Conservation (phyloP, 2,329 filamentous ascomycete genomes). For the Pseudopyrenochaeta lycopersici region DNA sequence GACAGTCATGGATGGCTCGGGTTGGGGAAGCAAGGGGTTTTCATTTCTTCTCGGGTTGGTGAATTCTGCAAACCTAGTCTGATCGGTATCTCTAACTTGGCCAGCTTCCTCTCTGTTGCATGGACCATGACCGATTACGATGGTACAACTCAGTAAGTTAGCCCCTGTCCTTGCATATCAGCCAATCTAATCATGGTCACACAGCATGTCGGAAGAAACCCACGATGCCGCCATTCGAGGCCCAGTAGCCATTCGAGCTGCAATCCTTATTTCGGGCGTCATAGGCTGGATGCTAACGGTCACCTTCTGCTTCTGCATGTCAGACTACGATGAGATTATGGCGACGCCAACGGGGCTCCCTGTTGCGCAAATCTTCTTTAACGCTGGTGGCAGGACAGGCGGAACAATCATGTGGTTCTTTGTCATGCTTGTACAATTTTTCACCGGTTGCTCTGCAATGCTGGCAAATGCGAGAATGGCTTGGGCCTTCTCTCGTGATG, state of each 20-base stretch:
- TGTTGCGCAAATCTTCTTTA: conserved; percentile 66
- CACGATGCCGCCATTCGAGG: conserved; percentile 69
- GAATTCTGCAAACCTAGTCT: conserved; percentile 8
- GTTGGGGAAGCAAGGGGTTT: conserved; percentile 68
- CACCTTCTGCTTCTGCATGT: conserved; percentile 70
- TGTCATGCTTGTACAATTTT: conserved; percentile 70
- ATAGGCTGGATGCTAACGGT: conserved; percentile 71
- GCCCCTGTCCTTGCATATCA: conserved; percentile 22
- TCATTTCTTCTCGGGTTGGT: conserved; percentile 68
- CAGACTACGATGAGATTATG: conserved; percentile 65
- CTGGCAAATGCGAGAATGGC: conserved; percentile 70
- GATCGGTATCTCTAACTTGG: conserved; percentile 10
- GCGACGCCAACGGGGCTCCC: conserved; percentile 67
- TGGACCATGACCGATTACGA: conserved; percentile 77
- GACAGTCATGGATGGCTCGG: conserved; percentile 68
- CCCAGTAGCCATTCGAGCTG: conserved; percentile 66
- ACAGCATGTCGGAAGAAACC: conserved; percentile 71
- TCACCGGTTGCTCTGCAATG: conserved; percentile 71
- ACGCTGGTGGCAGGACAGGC: conserved; percentile 66
- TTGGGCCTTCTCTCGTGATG: conserved; percentile 68
- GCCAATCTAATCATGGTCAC: conserved; percentile 30
- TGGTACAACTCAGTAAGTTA: conserved; percentile 68
- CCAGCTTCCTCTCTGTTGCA: conserved; percentile 62
- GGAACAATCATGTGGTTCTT: conserved; percentile 69
- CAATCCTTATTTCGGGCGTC: conserved; percentile 67